Evolutionary conservation across 768 basidiomycete species (phyloP), one percentile per base, ranked within the genome.

Genomic region (Termitomyces sp.): DNA sequence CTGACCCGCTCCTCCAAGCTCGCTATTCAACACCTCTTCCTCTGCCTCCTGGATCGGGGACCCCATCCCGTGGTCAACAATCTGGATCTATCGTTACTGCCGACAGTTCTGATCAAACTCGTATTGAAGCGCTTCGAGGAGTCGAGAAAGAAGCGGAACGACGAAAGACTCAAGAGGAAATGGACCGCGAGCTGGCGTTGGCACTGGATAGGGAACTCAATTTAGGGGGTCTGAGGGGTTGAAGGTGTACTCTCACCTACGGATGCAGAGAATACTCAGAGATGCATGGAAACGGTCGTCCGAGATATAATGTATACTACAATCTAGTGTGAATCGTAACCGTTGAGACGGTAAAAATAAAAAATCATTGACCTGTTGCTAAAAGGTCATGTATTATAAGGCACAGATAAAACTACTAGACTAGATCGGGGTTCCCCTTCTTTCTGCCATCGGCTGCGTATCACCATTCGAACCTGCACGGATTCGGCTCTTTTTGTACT

Each of bases 1-100:
- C 73, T 2, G 79, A 80, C 61, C 75, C 78, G 28, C 75, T 79
- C 61, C 69, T 78, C 9, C 66, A 71, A 38, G 68, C 67, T 22
- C 78, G 83, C 20, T 86, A 86, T 66, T 74, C 77, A 46, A 71
- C 77, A 0, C 82, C 85, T 16, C 69, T 85, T 16, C 83, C 83
- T 3, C 72, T 84, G 9, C 84, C 84, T n/a, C 70, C 75, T 22
- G 74, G 71, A 16, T 58, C 68, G 14, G 54, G 49, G 28, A 62
- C 7, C 38, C 38, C 57, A 46, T 52, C 57, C 11, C 60, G 26
- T 22, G 40, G 44, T 13, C 57, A 20, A 24, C 58, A 65, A 59
- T 60, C 65, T 47, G 68, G 72, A 9, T 68, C 70, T 65, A 63
- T 68, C 47, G 59, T 55, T 55, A 69, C 66, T 71, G 62, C 54